These are phyloP conservation scores for Cyclostephanos invisitatus DNA, from an alignment of 108 stramenopile genomes.

Conservation along the genomic window DNA sequence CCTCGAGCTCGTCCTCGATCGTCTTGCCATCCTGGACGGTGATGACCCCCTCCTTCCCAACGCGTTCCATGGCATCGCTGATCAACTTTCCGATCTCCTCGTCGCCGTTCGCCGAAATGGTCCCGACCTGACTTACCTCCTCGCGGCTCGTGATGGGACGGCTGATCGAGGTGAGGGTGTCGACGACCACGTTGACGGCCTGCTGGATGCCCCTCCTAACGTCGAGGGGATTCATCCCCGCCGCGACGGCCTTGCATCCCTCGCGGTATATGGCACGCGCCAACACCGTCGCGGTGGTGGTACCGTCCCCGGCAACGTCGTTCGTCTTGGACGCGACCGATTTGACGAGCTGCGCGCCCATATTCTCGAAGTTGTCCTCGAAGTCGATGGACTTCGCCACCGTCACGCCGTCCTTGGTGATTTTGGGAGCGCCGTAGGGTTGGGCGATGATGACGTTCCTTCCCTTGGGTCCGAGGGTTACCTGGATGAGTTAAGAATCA, in stretches of 20 bases:
- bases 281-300: slow-evolving; percentile 99
- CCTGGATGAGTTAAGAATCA: slow-evolving; percentile 49
- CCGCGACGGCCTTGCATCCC: slow-evolving; percentile 99
- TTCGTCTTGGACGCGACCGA: slow-evolving; percentile 98
- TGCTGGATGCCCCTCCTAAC: slow-evolving; percentile 93
- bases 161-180: slow-evolving; percentile 86
- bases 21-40: slow-evolving; percentile 99
- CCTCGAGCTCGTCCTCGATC: slow-evolving; percentile 97
- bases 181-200: slow-evolving; percentile 91
- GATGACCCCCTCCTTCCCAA: slow-evolving; percentile 99
- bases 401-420: slow-evolving; percentile 99
- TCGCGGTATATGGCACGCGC: slow-evolving; percentile 98
- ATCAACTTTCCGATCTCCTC: slow-evolving; percentile 93
- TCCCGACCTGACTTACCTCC: slow-evolving; percentile 98
- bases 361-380: slow-evolving; percentile 97
- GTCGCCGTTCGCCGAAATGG: slow-evolving; percentile 99
- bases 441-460: slow-evolving; percentile 99
- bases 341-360: slow-evolving; percentile 96
- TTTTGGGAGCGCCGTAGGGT: slow-evolving; percentile 98
- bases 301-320: slow-evolving; percentile 99
- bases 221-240: slow-evolving; percentile 99
- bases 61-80: slow-evolving; percentile 98
- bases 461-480: slow-evolving; percentile 99
- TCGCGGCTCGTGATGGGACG: slow-evolving; percentile 95
- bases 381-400: slow-evolving; percentile 99